Evolutionary conservation across 202 grass and related monocot species (phyloP), one percentile per base, ranked within the genome.

Genomic region (Brachypodium distachyon): DNA sequence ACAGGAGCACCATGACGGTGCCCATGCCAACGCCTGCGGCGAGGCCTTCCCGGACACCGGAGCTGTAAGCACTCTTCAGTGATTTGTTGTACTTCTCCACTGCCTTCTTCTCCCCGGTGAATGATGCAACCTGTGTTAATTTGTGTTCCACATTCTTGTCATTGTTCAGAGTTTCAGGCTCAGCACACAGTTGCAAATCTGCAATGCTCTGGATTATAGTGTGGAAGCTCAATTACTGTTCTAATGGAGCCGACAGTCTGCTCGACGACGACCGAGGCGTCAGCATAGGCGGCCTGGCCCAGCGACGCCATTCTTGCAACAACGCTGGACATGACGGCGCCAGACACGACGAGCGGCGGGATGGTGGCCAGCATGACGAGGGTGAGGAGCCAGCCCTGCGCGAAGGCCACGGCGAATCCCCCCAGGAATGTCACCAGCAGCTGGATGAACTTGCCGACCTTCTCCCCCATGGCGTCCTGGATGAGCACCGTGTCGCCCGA

Each of bases 391-490:
- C 89, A 92, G 17, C 93, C 93, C 49, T 92, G 61, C 34, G 70
- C 84, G 61, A 96, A 86, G 16, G 93, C 93, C 2, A 96, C 60
- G 18, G 76, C 46, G 47, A 96, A 87, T 11, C 93, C 93, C 17
- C 93, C 93, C 0, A 70, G 14, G 80, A 96, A 96, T 4, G 84
- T 81, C 9, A 86, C 64, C 9, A 87, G 48, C 0, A 92, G 78
- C 79, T 96, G 93, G 40, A 92, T 17, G 82, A 90, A 96, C 83
- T 90, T 96, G 38, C 87, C 93, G 72, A 97, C 94, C 91, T 97
- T 97, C 72, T 97, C 94, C 7, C 94, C 95, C 95, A 97, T 94
- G 88, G 95, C 95, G 58, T 97, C 94, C 63, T 97, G 94, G 81
- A 97, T 97, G 4, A 94, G 75, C 16, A 97, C 94, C 2, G 94